Evolutionary conservation across 352 stramenopile genomes (phyloP).

Genomic region (Globisporangium alternatum): DNA sequence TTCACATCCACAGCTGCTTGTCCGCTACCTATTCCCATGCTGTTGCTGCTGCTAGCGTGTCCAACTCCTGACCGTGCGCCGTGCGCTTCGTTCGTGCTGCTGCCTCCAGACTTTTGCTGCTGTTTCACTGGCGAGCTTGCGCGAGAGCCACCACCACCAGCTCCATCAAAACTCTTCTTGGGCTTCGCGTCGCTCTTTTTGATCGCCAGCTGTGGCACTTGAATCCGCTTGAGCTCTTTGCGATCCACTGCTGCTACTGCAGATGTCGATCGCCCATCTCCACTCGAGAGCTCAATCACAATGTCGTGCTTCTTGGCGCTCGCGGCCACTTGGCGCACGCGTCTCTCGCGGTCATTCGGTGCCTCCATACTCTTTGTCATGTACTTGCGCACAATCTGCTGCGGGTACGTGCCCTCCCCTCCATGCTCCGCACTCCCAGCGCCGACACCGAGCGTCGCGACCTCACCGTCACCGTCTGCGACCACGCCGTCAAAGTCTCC

Average conservation of each 20-base stretch:
- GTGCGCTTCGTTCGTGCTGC: constrained; percentile 8
- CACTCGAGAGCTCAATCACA: constrained; percentile 28
- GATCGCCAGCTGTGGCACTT: constrained; percentile 55
- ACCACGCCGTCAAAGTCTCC: constrained; percentile 81
- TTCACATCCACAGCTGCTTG: constrained; percentile 28
- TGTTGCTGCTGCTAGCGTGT: background rate
- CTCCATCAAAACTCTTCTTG: background rate
- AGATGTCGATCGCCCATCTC: background rate
- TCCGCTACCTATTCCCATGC: background rate
- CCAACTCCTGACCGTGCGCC: background rate
- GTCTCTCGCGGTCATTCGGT: constrained; percentile 53
- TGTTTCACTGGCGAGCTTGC: constrained; percentile 13
- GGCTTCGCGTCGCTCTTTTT: constrained; percentile 17
- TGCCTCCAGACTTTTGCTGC: constrained; percentile 2
- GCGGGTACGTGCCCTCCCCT: constrained; percentile 51
- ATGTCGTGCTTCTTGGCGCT: constrained; percentile 73
- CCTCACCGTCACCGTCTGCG: constrained; percentile 63
- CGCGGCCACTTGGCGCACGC: constrained; percentile 44
- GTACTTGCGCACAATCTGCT: constrained; percentile 79
- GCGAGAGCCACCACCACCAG: background rate
- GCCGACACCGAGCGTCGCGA: constrained; percentile 68
- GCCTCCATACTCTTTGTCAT: constrained; percentile 85
- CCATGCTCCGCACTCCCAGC: constrained; percentile 15
- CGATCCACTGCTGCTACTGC: background rate
- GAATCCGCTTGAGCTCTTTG: constrained; percentile 42